Conservation (phyloP, 2,329 filamentous ascomycete genomes). For the Amphichorda felina region DNA sequence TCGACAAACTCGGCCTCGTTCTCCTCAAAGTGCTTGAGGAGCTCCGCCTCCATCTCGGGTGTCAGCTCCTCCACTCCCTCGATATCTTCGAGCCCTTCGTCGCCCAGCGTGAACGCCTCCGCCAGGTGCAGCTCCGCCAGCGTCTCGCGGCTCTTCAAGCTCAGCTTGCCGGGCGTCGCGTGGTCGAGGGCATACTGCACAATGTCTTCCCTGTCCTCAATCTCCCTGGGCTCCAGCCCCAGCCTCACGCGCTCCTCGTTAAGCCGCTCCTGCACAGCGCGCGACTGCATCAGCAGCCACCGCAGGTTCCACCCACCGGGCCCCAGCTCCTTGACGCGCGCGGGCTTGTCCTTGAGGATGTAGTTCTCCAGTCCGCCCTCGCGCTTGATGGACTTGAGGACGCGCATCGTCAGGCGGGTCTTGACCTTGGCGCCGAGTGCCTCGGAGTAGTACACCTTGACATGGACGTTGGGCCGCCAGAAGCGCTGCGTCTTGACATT, state of each 20-base stretch:
- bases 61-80: slow-evolving; percentile 26
- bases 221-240: slow-evolving; percentile 38
- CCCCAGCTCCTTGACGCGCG: slow-evolving; percentile 74
- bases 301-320: slow-evolving; percentile 82
- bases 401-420: slow-evolving; percentile 56
- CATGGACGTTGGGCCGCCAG: slow-evolving; percentile 67
- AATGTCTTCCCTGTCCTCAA: slow-evolving; percentile 23
- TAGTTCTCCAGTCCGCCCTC: slow-evolving; percentile 87
- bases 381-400: slow-evolving; percentile 67
- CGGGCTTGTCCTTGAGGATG: slow-evolving; percentile 67
- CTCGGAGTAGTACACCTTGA: slow-evolving; percentile 55
- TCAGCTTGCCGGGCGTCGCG: slow-evolving; percentile 26
- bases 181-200: slow-evolving; percentile 28
- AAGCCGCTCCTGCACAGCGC: slow-evolving; percentile 52
- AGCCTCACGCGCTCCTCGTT: slow-evolving; percentile 50
- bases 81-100: slow-evolving; percentile 17
- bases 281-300: slow-evolving; percentile 79
- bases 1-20: slow-evolving; percentile 14
- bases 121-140: slow-evolving; percentile 11
- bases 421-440: slow-evolving; percentile 51
- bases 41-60: slow-evolving; percentile 20
- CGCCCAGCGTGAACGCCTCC: slow-evolving; percentile 29
- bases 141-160: slow-evolving; percentile 20
- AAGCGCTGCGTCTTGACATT: slow-evolving; percentile 59
- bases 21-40: slow-evolving; percentile 11